Conservation (phyloP, 2,329 filamentous ascomycete species). For the Rhynchosporium secalis region DNA sequence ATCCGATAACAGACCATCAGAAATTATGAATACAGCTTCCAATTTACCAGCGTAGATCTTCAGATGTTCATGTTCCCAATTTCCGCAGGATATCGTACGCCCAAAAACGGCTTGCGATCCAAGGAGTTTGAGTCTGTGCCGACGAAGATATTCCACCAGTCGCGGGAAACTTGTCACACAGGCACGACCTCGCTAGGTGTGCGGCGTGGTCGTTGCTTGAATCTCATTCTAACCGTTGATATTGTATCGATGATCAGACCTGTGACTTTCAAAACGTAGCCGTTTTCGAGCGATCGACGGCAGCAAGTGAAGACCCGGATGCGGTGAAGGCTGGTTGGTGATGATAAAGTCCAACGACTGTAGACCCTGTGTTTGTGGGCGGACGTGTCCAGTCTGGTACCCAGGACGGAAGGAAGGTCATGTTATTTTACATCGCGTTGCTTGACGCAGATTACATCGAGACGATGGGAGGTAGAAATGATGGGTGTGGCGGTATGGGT, state of each 20-base stretch:
- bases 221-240: slow-evolving; percentile 23
- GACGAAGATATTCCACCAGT: slow-evolving; percentile 35
- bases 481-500: slow-evolving; percentile 34
- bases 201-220: slow-evolving; percentile 19
- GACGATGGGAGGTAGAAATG: slow-evolving; percentile 26
- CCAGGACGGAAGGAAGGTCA: slow-evolving; percentile 34
- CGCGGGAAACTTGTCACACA: slow-evolving; percentile 26
- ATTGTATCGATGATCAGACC: slow-evolving; percentile 32
- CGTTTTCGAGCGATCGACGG: slow-evolving; percentile 24
- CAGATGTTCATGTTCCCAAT: slow-evolving; percentile 27
- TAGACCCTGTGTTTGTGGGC: slow-evolving; percentile 12
- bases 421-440: slow-evolving; percentile 24
- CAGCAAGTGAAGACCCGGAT: slow-evolving; percentile 24
- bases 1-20: slow-evolving; percentile 13
- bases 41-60: slow-evolving; percentile 26
- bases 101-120: slow-evolving; percentile 25
- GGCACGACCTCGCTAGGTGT: slow-evolving; percentile 25
- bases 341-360: slow-evolving; percentile 32
- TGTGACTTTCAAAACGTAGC: slow-evolving; percentile 25
- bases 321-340: slow-evolving; percentile 29
- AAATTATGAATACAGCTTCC: slow-evolving; percentile 26
- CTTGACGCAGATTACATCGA: slow-evolving; percentile 36
- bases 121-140: slow-evolving; percentile 15
- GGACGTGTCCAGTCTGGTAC: slow-evolving; percentile 34
- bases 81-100: slow-evolving; percentile 32